Evolutionary conservation across 2,329 filamentous ascomycete species (phyloP).

Genomic region (Ceratocystis cubensis): DNA sequence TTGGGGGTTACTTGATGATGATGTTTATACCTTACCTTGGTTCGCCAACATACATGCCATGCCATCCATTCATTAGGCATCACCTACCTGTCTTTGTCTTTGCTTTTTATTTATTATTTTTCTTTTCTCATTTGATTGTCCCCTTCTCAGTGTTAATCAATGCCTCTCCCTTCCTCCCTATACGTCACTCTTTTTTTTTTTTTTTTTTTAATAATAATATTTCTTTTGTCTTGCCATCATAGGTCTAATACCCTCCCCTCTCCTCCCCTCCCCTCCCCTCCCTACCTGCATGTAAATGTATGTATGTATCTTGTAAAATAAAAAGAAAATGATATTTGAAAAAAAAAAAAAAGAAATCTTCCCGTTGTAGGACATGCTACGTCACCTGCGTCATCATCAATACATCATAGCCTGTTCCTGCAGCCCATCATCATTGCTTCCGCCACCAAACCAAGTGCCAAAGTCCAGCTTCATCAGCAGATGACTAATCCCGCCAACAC

Average conservation of each 20-base stretch:
- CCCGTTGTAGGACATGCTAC: not conserved
- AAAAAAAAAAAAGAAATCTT: not conserved
- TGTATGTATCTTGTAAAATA: not conserved
- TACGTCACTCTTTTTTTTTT: too few relatives aligned
- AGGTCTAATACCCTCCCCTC: too few relatives aligned
- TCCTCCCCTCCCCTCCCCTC: too few relatives aligned
- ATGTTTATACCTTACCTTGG: too few relatives aligned
- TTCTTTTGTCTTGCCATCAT: too few relatives aligned
- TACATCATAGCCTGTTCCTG: conserved; percentile 9
- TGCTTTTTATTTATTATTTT: not conserved
- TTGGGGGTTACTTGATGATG: not conserved
- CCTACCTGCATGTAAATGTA: not conserved
- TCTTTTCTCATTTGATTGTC: not conserved
- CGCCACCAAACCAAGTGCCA: conserved; percentile 42
- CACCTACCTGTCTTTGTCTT: not conserved
- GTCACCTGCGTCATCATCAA: not conserved
- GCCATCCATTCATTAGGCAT: too few relatives aligned
- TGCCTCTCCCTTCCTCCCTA: too few relatives aligned
- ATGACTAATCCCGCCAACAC: conserved; percentile 68
- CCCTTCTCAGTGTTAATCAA: not conserved
- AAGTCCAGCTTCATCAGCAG: conserved; percentile 85
- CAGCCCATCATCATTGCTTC: conserved; percentile 16
- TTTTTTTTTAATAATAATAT: too few relatives aligned
- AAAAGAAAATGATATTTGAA: too few relatives aligned
- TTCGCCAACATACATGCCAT: too few relatives aligned